A percentile compares a stretch with the other conserved stretches of the same genome.
Conservation (phyloP, 441 rosid species). For the Codiaeum variegatum region DNA sequence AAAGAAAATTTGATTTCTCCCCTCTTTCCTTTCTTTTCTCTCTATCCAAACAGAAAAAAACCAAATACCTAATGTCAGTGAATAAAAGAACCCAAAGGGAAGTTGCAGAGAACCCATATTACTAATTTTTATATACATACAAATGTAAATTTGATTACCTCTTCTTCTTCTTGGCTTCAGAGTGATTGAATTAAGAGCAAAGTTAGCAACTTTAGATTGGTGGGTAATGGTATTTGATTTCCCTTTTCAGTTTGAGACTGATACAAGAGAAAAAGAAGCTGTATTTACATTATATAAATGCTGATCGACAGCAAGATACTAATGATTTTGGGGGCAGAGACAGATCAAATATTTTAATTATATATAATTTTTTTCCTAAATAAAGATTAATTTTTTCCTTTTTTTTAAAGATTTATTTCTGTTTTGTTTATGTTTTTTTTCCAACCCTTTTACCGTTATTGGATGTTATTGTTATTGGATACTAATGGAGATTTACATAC, state of each 20-base stretch:
- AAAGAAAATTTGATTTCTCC: neutral
- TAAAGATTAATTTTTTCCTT: neutral
- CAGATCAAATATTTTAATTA: neutral
- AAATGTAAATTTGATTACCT: conserved; percentile 14
- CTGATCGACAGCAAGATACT: neutral
- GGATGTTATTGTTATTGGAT: neutral
- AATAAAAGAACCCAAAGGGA: conserved; percentile 11
- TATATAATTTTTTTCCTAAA: neutral
- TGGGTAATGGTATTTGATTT: neutral
- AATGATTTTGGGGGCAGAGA: neutral
- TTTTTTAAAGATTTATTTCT: neutral
- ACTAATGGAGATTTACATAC: neutral
- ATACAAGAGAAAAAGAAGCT: neutral
- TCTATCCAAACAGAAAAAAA: conserved; percentile 21
- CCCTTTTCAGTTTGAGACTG: conserved; percentile 1
- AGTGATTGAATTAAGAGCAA: neutral
- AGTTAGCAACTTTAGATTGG: conserved; percentile 21
- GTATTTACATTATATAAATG: neutral
- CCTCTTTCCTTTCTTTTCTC: conserved; percentile 6
- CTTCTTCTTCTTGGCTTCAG: neutral
- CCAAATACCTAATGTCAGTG: neutral
- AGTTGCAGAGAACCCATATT: conserved; percentile 7
- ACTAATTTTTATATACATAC: neutral
- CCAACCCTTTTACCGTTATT: no score
- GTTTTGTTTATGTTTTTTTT: neutral